Conservation (phyloP, 2,329 filamentous ascomycete genomes). For the Aaosphaeria arxii region DNA sequence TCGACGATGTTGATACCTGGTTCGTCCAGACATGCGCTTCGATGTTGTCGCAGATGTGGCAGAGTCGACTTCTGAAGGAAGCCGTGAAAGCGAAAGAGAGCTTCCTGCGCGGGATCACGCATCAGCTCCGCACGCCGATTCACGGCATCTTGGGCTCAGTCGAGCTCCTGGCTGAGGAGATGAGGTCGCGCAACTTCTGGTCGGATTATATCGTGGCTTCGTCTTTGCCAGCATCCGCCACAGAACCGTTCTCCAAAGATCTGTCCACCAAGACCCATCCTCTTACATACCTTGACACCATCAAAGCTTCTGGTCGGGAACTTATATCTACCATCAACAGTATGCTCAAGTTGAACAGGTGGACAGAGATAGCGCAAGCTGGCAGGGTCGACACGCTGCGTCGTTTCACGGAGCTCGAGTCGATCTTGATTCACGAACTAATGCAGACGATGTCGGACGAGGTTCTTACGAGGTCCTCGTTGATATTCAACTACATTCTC, state of each 20-base stretch:
- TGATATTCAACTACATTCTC: neutral
- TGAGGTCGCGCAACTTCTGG: constrained; percentile 17
- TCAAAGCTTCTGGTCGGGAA: constrained; percentile 41
- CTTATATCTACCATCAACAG: constrained; percentile 46
- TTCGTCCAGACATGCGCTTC: constrained; percentile 43
- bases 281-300: constrained; percentile 31
- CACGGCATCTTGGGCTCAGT: constrained; percentile 45
- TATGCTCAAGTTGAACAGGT: constrained; percentile 43
- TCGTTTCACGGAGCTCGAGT: neutral
- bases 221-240: neutral
- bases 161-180: constrained; percentile 44
- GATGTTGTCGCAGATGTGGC: constrained; percentile 39
- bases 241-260: neutral
- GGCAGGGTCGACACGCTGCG: constrained; percentile 20
- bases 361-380: constrained; percentile 32
- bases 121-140: constrained; percentile 49
- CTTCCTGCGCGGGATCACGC: constrained; percentile 47
- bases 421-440: neutral
- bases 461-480: neutral
- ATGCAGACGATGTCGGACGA: neutral
- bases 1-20: constrained; percentile 49
- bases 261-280: neutral
- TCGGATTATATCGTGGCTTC: too few relatives aligned
- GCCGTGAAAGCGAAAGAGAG: constrained; percentile 44
- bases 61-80: constrained; percentile 39